These are phyloP conservation scores for Fraxinus americana DNA, from an alignment of 257 asterid genomes.

Conservation along the genomic window DNA sequence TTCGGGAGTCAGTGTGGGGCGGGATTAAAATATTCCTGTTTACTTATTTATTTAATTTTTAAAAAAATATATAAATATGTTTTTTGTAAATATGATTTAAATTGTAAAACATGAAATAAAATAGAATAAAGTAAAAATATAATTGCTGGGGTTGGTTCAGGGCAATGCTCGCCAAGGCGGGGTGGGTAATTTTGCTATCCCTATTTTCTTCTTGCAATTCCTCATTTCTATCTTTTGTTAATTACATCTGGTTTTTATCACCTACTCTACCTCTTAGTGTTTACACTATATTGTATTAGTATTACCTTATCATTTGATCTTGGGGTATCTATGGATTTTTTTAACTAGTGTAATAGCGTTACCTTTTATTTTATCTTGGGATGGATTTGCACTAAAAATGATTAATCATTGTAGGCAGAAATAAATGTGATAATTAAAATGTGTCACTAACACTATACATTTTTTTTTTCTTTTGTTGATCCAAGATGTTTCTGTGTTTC, in stretches of 20 bases:
- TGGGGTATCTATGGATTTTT: not conserved
- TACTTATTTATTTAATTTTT: too few relatives aligned
- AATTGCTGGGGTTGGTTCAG: too few relatives aligned
- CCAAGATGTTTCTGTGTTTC: not conserved
- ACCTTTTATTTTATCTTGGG: constrained; percentile 15
- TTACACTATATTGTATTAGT: not conserved
- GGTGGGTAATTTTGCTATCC: too few relatives aligned
- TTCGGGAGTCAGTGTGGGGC: too few relatives aligned
- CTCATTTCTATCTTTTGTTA: not conserved
- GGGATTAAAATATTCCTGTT: too few relatives aligned
- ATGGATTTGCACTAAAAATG: not conserved
- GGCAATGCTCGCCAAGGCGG: too few relatives aligned
- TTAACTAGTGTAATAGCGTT: not conserved
- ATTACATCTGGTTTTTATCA: constrained; percentile 3
- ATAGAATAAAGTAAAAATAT: too few relatives aligned
- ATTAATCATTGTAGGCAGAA: constrained; percentile 1
- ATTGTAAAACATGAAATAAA: too few relatives aligned
- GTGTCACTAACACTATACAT: not conserved
- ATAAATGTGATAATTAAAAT: not conserved
- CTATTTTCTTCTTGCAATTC: not conserved
- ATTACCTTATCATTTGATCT: constrained; percentile 14
- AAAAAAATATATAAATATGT: too few relatives aligned
- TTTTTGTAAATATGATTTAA: too few relatives aligned
- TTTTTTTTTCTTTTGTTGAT: not conserved
- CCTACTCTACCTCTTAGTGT: not conserved